Conservation (phyloP, 2,329 filamentous ascomycete species). For the Ophiostoma ips region DNA sequence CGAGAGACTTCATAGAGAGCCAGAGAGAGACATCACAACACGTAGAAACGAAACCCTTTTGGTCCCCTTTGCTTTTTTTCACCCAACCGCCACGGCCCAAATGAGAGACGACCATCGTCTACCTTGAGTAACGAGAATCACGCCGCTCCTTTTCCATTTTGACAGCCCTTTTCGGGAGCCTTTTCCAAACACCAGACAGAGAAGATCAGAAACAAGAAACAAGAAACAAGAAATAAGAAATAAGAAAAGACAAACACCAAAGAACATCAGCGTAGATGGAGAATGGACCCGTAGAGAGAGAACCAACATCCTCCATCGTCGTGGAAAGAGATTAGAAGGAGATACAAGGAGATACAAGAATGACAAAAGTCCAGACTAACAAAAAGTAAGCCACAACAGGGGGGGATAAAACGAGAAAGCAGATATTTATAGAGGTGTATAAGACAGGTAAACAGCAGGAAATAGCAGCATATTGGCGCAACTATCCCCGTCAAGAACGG, state of each 20-base stretch:
- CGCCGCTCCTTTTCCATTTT: background rate
- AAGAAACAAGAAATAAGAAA: background rate
- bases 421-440: background rate
- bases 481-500: too few species aligned
- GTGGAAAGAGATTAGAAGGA: too few species aligned
- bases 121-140: background rate
- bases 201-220: background rate
- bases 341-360: background rate
- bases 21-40: background rate
- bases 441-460: too few species aligned
- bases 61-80: background rate
- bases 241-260: background rate
- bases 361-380: background rate
- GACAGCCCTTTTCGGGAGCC: background rate
- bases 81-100: background rate
- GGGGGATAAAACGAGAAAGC: background rate
- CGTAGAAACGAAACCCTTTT: background rate
- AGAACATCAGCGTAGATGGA: background rate
- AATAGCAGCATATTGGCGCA: too few species aligned
- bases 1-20: background rate
- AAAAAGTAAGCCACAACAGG: background rate
- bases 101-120: background rate
- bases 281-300: too few species aligned
- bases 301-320: background rate
- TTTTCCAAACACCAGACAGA: slow-evolving; percentile 1